Percentiles rank a stretch among this genome's conserved stretches.
These are phyloP conservation scores for Russula sp. DNA, from an alignment of 768 basidiomycete species.

Conservation along the genomic window DNA sequence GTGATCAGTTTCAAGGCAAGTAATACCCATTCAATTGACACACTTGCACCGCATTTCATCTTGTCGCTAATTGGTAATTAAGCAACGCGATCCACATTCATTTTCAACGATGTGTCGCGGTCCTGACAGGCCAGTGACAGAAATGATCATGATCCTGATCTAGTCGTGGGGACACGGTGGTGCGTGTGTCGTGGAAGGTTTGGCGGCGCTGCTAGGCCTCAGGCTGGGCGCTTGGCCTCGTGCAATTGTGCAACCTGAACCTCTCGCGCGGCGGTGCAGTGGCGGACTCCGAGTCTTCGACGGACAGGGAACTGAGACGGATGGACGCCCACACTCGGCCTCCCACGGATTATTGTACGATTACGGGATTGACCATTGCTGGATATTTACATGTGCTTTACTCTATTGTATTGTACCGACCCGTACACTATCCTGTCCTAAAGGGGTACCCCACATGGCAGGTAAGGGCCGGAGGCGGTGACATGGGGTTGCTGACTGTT, in stretches of 20 bases:
- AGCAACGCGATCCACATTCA: neutral
- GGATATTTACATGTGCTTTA: neutral
- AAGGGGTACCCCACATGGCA: neutral
- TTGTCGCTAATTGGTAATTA: conserved; percentile 2
- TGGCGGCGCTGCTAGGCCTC: too few species aligned
- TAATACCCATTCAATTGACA: too few species aligned
- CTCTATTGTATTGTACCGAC: neutral
- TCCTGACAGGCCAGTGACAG: neutral
- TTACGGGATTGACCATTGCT: conserved; percentile 8
- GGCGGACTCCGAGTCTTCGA: too few species aligned
- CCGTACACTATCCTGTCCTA: neutral
- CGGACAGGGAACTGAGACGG: too few species aligned
- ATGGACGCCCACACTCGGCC: too few species aligned
- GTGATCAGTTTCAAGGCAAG: conserved; percentile 10
- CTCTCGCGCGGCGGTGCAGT: too few species aligned
- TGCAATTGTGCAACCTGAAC: too few species aligned
- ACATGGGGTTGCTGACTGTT: neutral
- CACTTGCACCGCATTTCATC: neutral
- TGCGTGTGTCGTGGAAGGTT: too few species aligned
- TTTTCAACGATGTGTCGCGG: conserved; percentile 3
- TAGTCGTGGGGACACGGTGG: too few species aligned
- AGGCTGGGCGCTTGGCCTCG: too few species aligned
- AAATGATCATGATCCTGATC: neutral
- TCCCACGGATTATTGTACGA: neutral
- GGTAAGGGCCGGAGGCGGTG: neutral